Evolutionary conservation across 257 asterid genomes (phyloP), one percentile per base, ranked within the genome.

Genomic region (Rauvolfia tetraphylla): DNA sequence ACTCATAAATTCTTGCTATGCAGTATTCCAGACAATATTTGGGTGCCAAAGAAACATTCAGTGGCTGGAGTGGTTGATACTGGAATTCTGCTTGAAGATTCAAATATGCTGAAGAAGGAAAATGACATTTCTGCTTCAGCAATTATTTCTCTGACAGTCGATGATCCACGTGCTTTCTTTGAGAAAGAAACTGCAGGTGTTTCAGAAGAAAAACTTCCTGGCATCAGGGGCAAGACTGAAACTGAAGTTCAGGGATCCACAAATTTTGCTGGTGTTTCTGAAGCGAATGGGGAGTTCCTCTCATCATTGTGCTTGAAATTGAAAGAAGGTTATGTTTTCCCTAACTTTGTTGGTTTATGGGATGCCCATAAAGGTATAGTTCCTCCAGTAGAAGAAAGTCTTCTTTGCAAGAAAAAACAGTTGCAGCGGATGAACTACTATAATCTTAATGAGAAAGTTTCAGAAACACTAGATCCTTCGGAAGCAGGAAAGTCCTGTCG

Each of bases 321-420:
- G 71, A 87, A 86, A 82, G 80, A 79, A 68, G 81, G 81, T 46
- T 46, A 33, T 79, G 77, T 67, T 14, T 31, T 72, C 57, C 49
- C 65, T 63, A 78, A 79, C 76, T 54, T 51, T 54, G 68, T 80
- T 51, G 86, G 85, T 84, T 82, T 92, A 85, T 93, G 97, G 98
- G 95, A 92, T 84, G 77, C 79, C 77, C 63, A 70, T 82, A 71
- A 85, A 78, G 90, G 83, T 66, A 77, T 88, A 75, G 80, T 58
- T 74, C 91, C 96, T 81, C 98, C 97, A 25, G 56, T 88, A 54
- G 91, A 86, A 81, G 98, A 92, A 82, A 87, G 82, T 82, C 73
- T 88, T 82, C 82, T 90, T 66, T 91, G 90, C 83, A 80, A 81
- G 84, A 89, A 86, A 80, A 92, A 85, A 81, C 89, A 92, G 82